Evolutionary conservation across 257 asterid species (phyloP), one percentile per base, ranked within the genome.

Genomic region (Gentiana straminea): DNA sequence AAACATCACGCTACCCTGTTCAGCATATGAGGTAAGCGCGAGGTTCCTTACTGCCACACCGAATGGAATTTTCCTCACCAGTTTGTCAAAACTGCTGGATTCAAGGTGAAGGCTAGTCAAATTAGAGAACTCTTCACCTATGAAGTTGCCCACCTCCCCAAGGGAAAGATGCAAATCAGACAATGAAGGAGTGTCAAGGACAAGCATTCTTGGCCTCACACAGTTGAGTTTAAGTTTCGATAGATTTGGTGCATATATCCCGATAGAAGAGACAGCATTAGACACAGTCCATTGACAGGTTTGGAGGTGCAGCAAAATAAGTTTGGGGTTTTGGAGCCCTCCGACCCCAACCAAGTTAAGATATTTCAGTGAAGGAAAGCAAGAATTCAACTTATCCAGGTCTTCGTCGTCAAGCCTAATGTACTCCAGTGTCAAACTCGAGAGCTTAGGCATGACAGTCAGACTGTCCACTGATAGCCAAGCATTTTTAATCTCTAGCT

Each of bases 341-440:
- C 89, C 93, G 36, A 87, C 94, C 34, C 89, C 96, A 37, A 80
- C 80, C 64, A 87, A 69, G 62, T 80, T 82, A 45, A 87, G 89
- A 65, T 57, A 79, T 69, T 78, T 74, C 53, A 87, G 70, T 3
- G 64, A 57, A 4, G 89, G 86, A 67, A 87, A 82, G 72, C 86
- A 78, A 12, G 69, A 77, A 3, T 77, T 84, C 48, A 87, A 52
- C 77, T 73, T 84, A 55, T 74, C 74, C 62, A 87, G 73, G 77
- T 87, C 75, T 75, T 87, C 94, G 53, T 87, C 96, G 47, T 82
- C 93, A 70, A 87, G 73, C 73, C 84, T 81, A 57, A 82, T 77
- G 71, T 77, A 84, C 63, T 84, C 89, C n/a, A 87, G 96, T 0
- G 87, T 87, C 75, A 84, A 65, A 51, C 69, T 72, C 13, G 82